phyloP scores from a whole-genome alignment of 2,329 filamentous ascomycete genomes.

The Tolypocladium cylindrosporum region DNA sequence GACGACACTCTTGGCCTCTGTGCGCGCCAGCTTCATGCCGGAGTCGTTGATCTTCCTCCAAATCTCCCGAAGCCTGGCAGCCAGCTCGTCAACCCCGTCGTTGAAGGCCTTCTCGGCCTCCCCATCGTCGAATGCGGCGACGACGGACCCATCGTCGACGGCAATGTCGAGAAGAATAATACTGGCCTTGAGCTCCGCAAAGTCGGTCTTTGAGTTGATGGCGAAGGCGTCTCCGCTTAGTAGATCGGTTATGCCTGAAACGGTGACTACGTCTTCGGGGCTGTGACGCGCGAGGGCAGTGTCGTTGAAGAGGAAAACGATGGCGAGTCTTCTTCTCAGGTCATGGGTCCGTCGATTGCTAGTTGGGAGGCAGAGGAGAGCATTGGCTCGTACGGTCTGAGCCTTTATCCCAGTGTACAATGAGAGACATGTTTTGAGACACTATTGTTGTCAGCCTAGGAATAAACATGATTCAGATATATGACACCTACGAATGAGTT shows the following conservation, averaged over 20 bases:
- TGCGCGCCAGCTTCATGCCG: slow-evolving; percentile 60
- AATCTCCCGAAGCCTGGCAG: slow-evolving; percentile 45
- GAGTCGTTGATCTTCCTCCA: slow-evolving; percentile 60
- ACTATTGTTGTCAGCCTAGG: slow-evolving; percentile 27
- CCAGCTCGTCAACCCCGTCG: slow-evolving; percentile 56
- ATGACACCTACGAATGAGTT: slow-evolving; percentile 29
- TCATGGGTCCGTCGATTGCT: slow-evolving; percentile 40
- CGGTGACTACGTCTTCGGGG: slow-evolving; percentile 29
- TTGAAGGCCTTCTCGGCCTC: slow-evolving; percentile 50
- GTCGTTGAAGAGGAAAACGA: slow-evolving; percentile 51
- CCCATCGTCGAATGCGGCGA: slow-evolving; percentile 12
- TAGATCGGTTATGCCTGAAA: slow-evolving; percentile 34
- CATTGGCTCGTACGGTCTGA: slow-evolving; percentile 44
- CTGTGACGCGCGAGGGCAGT: slow-evolving; percentile 27
- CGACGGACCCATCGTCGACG: slow-evolving; percentile 50
- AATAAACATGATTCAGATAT: not conserved
- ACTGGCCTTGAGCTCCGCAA: slow-evolving; percentile 54
- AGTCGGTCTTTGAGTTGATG: slow-evolving; percentile 52
- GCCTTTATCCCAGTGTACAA: slow-evolving; percentile 33
- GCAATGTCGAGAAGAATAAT: slow-evolving; percentile 63
- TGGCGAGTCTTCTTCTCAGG: slow-evolving; percentile 56
- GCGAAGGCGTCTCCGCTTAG: slow-evolving; percentile 39
- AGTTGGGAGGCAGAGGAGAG: slow-evolving; percentile 50
- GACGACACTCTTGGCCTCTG: slow-evolving; percentile 67
- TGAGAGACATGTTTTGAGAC: slow-evolving; percentile 34